Evolutionary conservation across 2,329 filamentous ascomycete genomes (phyloP).

Genomic region (Neodidymelliopsis sp.): DNA sequence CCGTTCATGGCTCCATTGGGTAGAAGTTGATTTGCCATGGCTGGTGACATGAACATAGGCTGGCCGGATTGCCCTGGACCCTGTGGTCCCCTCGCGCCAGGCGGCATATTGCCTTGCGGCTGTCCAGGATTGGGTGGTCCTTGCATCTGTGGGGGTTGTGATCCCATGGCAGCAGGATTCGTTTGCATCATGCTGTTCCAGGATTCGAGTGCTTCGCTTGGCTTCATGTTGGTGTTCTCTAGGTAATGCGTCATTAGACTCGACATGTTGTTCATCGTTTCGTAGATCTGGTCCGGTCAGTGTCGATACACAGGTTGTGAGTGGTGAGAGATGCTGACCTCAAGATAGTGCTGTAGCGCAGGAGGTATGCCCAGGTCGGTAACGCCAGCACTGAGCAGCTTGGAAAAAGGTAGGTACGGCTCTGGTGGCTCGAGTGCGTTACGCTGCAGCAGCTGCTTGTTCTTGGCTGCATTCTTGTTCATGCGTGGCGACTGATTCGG

Average conservation of each 20-base stretch:
- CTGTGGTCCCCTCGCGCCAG: constrained; percentile 43
- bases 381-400: constrained; percentile 56
- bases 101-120: constrained; percentile 39
- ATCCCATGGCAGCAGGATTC: constrained; percentile 27
- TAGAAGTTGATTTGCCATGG: constrained; percentile 62
- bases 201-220: constrained; percentile 62
- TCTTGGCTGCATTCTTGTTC: constrained; percentile 62
- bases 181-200: constrained; percentile 57
- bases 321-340: constrained; percentile 56
- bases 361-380: constrained; percentile 63
- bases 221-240: constrained; percentile 60
- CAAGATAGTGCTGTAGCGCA: constrained; percentile 66
- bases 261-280: constrained; percentile 71
- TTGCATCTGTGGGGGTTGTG: constrained; percentile 34
- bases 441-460: constrained; percentile 50
- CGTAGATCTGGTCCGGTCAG: constrained; percentile 61
- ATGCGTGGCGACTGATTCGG: constrained; percentile 65
- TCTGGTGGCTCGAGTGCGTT: constrained; percentile 38
- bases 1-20: constrained; percentile 58
- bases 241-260: constrained; percentile 65
- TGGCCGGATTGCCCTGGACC: constrained; percentile 42
- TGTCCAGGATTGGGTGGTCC: constrained; percentile 37
- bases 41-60: constrained; percentile 64
- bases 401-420: constrained; percentile 54
- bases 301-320: constrained; percentile 18